phyloP scores from a whole-genome alignment of 2,329 filamentous ascomycete genomes.

The Fusarium chlamydosporum region DNA sequence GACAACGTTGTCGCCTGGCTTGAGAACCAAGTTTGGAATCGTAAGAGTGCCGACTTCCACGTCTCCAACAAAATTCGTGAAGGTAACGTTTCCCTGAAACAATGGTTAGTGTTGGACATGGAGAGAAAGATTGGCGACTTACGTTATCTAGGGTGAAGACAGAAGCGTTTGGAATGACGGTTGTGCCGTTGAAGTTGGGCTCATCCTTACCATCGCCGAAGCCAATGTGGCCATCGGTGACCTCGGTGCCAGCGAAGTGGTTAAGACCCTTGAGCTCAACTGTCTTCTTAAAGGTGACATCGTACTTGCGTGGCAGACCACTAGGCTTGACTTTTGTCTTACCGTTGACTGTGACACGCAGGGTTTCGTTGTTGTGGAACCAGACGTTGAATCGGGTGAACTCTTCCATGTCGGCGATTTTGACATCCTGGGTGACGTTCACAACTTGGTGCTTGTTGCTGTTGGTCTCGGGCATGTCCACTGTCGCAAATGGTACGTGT shows the following conservation, averaged over 20 bases:
- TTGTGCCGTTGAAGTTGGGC: constrained; percentile 73
- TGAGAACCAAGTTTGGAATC: constrained; percentile 70
- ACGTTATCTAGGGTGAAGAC: constrained; percentile 75
- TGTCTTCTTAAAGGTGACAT: constrained; percentile 70
- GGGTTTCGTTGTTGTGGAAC: constrained; percentile 65
- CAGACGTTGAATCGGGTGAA: constrained; percentile 69
- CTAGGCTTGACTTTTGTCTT: constrained; percentile 66
- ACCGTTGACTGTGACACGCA: constrained; percentile 67
- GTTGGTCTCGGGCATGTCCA: constrained; percentile 67
- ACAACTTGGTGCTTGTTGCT: constrained; percentile 64
- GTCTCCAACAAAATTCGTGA: constrained; percentile 69
- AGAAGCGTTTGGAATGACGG: constrained; percentile 74
- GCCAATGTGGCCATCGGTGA: constrained; percentile 66
- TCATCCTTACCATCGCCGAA: constrained; percentile 58
- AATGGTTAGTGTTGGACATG: constrained; percentile 15
- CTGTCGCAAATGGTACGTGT: constrained; percentile 64
- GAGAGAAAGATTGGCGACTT: constrained; percentile 51
- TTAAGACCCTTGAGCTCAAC: constrained; percentile 66
- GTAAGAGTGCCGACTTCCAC: constrained; percentile 67
- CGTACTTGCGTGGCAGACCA: constrained; percentile 64
- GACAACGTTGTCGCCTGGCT: constrained; percentile 71
- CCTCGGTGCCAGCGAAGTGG: constrained; percentile 67
- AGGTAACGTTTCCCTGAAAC: constrained; percentile 71
- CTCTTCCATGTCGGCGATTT: constrained; percentile 63
- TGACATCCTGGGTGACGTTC: constrained; percentile 65